Base-by-base conservation (phyloP, 2,329 filamentous ascomycete genomes). In the Emergomyces africanus region DNA sequence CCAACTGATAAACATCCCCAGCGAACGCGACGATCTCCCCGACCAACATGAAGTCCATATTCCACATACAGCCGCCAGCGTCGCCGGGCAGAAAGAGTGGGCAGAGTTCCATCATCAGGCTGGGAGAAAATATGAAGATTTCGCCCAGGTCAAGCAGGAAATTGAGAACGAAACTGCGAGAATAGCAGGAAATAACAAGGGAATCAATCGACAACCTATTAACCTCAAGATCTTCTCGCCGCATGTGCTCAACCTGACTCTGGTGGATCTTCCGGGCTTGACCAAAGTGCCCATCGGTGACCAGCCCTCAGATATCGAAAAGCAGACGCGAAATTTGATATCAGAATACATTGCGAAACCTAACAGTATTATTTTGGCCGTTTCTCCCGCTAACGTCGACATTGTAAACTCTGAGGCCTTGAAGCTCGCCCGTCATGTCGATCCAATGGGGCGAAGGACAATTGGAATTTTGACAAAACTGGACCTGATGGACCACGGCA, bases 241-340 rank as follows among this genome's bases (percentile, higher is more conserved):
- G 28, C 88, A 96, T 73, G 94, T 99, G 61, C 83, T 99, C 62
- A 99, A 95, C 75, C 79, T 99, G 75, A 99, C 94, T 2, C 79
- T 99, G 67, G 94, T 99, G 62, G 94, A 99, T 80, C 76, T 99
- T 69, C 94, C 94, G 3, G 94, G 94, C 67, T 78, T 99, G 71
- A 99, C 94, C 68, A 97, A 99, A 82, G 91, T 96, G 61, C 94
- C 94, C 35, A 97, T 99, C 72, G 94, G 94, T 65, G 94, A 99
- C 72, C 94, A 99, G 72, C 94, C 94, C 8, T 86, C 88, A 68
- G 94, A 99, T 70, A 99, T 99, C 69, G 94, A 99, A 79, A 97
- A 96, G 75, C 94, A 99, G 77, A 99, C 94, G 37, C 84, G 92
- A 64, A 96, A 90, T 66, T 83, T 99, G 67, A 97, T 99, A 68